These are phyloP conservation scores for Fusarium buxicola DNA, from an alignment of 2,329 filamentous ascomycete species.

Conservation along the genomic window DNA sequence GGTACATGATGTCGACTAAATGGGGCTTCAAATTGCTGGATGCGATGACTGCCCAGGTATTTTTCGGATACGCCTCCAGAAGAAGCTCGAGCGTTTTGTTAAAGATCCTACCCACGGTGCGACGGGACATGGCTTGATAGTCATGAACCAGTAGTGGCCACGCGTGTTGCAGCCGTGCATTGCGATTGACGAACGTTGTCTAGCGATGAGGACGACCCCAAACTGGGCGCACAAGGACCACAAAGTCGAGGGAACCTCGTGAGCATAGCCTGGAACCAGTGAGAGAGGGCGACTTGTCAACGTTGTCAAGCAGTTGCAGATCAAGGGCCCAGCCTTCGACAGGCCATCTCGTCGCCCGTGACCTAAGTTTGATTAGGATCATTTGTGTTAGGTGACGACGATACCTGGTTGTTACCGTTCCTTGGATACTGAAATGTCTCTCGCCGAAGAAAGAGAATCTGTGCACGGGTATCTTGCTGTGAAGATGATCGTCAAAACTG, in stretches of 20 bases:
- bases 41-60: conserved; percentile 20
- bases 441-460: neutral
- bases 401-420: neutral
- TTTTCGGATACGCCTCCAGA: neutral
- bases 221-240: conserved; percentile 3
- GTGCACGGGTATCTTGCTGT: neutral
- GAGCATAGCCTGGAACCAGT: conserved; percentile 26
- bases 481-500: neutral
- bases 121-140: conserved; percentile 1
- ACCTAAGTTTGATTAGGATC: conserved; percentile 8
- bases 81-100: neutral
- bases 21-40: neutral
- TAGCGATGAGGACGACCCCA: conserved; percentile 14
- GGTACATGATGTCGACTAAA: conserved; percentile 4
- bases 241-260: conserved; percentile 3
- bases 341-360: neutral
- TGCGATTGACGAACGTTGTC: conserved; percentile 39
- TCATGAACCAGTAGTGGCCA: conserved; percentile 30
- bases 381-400: neutral
- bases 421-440: neutral
- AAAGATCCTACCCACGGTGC: neutral
- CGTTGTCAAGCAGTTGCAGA: conserved; percentile 17
- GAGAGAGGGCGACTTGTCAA: conserved; percentile 15
- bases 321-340: conserved; percentile 1
- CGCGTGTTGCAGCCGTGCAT: conserved; percentile 31